Base-by-base conservation (phyloP, 192 early-diverging fungal genomes). In the Entomortierella chlamydospora region DNA sequence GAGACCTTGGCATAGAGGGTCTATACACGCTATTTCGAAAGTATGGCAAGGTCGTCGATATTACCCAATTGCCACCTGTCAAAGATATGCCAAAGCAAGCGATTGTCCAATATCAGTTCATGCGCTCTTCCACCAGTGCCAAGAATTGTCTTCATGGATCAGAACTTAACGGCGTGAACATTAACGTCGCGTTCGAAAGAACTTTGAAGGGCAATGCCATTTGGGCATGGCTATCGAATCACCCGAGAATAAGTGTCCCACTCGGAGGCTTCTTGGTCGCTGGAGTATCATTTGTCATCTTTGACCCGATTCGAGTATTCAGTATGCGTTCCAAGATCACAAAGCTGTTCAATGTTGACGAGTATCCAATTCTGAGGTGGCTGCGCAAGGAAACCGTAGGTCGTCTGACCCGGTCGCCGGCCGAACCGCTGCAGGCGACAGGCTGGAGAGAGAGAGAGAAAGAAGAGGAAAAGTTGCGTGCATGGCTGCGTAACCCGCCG, bases 281-380 rank as follows among this genome's bases (percentile, higher is more conserved):
- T 0, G 91, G 87, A 13, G 73, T 96, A 18, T 89, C 92, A 8
- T 96, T 95, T 81, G 87, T 91, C 22, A 82, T 95, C 23, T 99
- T 99, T 81, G 97, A 97, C 66, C 96, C 97, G 4, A 86, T 96
- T 55, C 92, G 97, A 23, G 86, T 93, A 53, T 98, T 96, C 77
- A 95, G 91, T 68, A 93, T 97, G 68, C 91, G 88, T 28, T 93
- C 96, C 73, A 92, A 93, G 77, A 83, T 94, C 51, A 96, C 93
- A 1, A 88, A 91, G 31, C 83, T 95, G 30, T 97, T 94, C 73
- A 91, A 91, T 53, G 71, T 90, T 45, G 79, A 87, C 63, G 86
- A 89, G 61, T 92, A 91, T 81, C 81, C 85, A 26, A 30, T 87
- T n/a, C 81, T 87, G 53, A 80, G 81, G 39, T 89, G 89, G 90